phyloP scores from a whole-genome alignment of 352 stramenopile genomes.

The Phytophthora aleatoria region DNA sequence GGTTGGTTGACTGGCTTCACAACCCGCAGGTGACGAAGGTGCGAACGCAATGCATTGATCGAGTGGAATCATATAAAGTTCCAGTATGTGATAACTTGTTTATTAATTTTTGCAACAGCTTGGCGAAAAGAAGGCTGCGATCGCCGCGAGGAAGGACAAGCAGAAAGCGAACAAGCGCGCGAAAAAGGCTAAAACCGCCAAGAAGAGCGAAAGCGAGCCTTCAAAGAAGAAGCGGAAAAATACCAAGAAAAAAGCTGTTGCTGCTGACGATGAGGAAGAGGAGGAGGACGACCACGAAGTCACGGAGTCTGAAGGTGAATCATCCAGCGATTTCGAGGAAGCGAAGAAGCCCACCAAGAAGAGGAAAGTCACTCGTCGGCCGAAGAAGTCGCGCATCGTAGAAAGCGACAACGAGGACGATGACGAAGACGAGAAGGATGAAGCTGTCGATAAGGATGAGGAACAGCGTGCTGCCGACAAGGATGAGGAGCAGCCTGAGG shows the following conservation, averaged over 20 bases:
- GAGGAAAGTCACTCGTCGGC: constrained; percentile 33
- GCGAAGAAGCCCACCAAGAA: constrained; percentile 43
- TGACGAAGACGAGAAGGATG: constrained; percentile 25
- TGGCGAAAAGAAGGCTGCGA: constrained; percentile 38
- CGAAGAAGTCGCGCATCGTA: constrained; percentile 32
- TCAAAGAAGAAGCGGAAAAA: constrained; percentile 57
- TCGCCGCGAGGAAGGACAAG: constrained; percentile 37
- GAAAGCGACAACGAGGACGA: constrained; percentile 37
- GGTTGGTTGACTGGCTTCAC: constrained; percentile 78
- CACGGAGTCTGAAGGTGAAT: constrained; percentile 64
- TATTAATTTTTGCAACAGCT: constrained; percentile 22
- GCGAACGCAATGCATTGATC: constrained; percentile 1
- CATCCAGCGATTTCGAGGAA: constrained; percentile 74
- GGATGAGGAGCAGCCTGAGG: constrained; percentile 21
- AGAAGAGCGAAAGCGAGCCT: constrained; percentile 23
- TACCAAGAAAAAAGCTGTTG: constrained; percentile 36
- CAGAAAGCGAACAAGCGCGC: constrained; percentile 52
- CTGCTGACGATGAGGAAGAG: constrained; percentile 40
- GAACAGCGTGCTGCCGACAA: constrained; percentile 27
- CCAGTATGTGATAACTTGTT: constrained; percentile 6
- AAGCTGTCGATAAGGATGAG: constrained; percentile 24
- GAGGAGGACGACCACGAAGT: constrained; percentile 48
- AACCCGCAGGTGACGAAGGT: constrained; percentile 67
- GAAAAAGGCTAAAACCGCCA: constrained; percentile 37
- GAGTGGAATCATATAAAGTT: background rate